These are phyloP conservation scores for Fusarium sp. DNA, from an alignment of 2,329 filamentous ascomycete species.

Conservation along the genomic window DNA sequence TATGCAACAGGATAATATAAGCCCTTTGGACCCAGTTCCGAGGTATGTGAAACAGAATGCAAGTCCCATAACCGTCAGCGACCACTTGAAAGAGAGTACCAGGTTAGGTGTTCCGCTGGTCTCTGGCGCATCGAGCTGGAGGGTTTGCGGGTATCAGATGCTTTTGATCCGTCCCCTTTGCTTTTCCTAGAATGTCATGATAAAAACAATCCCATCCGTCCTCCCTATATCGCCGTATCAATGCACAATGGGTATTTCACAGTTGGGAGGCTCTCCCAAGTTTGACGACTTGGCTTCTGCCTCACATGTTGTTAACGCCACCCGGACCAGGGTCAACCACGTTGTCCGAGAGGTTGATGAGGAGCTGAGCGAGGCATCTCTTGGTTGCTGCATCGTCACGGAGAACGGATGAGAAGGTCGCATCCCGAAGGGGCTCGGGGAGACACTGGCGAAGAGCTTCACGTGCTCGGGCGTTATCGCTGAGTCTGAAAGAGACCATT, in stretches of 20 bases:
- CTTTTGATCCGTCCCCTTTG: slow-evolving; percentile 46
- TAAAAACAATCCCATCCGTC: slow-evolving; percentile 43
- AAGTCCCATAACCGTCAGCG: slow-evolving; percentile 42
- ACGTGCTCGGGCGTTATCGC: slow-evolving; percentile 94
- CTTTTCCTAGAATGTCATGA: slow-evolving; percentile 47
- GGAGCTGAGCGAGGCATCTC: slow-evolving; percentile 93
- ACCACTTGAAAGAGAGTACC: slow-evolving; percentile 21
- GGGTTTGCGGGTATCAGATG: slow-evolving; percentile 49
- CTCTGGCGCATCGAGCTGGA: slow-evolving; percentile 35
- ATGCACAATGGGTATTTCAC: slow-evolving; percentile 46
- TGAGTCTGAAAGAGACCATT: slow-evolving; percentile 69
- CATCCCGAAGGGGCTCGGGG: slow-evolving; percentile 97
- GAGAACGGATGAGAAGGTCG: slow-evolving; percentile 95
- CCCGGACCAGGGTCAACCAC: slow-evolving; percentile 65
- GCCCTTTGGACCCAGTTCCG: slow-evolving; percentile 29
- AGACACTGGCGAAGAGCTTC: slow-evolving; percentile 96
- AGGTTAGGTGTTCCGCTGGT: slow-evolving; percentile 26
- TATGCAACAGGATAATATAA: slow-evolving; percentile 20
- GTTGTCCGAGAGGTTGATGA: slow-evolving; percentile 96
- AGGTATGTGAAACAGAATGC: slow-evolving; percentile 44
- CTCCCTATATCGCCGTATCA: slow-evolving; percentile 45
- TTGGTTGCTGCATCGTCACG: slow-evolving; percentile 98
- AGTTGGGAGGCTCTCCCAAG: slow-evolving; percentile 31
- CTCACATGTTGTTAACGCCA: slow-evolving; percentile 51
- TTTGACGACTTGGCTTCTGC: slow-evolving; percentile 13